A percentile compares a stretch with the other conserved stretches of the same genome.
These are phyloP conservation scores for Euphorbia celastroides DNA, from an alignment of 441 rosid species.

Conservation along the genomic window DNA sequence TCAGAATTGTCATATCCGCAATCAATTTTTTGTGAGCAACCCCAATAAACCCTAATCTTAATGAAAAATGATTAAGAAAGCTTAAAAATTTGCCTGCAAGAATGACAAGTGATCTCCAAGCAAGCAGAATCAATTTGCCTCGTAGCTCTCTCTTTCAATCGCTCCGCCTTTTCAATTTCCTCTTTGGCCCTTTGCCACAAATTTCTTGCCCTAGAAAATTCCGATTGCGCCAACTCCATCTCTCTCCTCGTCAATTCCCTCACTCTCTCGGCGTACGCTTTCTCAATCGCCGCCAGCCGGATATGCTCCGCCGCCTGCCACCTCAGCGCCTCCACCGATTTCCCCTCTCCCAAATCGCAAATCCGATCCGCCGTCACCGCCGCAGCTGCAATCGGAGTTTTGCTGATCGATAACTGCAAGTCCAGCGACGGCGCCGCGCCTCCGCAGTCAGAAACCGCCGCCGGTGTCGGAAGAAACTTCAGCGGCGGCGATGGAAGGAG, in stretches of 20 bases:
- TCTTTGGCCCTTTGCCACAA: slow-evolving; percentile 88
- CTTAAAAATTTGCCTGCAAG: slow-evolving; percentile 91
- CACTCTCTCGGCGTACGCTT: slow-evolving; percentile 88
- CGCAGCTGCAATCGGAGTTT: slow-evolving; percentile 56
- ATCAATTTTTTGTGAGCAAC: too few relatives aligned
- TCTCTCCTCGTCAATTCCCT: slow-evolving; percentile 83
- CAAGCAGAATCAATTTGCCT: slow-evolving; percentile 59
- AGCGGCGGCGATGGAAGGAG: slow-evolving; percentile 47
- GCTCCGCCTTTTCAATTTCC: slow-evolving; percentile 77
- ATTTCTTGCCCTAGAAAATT: slow-evolving; percentile 70
- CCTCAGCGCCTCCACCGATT: slow-evolving; percentile 53
- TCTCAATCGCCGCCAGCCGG: slow-evolving; percentile 69
- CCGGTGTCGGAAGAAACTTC: slow-evolving; percentile 18
- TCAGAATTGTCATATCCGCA: too few relatives aligned
- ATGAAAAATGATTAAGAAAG: slow-evolving; percentile 24
- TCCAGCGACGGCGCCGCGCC: slow-evolving; percentile 53
- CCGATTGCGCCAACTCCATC: slow-evolving; percentile 90
- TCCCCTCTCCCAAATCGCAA: slow-evolving; percentile 24
- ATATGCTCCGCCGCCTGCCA: slow-evolving; percentile 95
- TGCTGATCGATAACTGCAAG: slow-evolving; percentile 77
- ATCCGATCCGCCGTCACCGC: slow-evolving; percentile 24
- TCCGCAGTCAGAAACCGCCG: slow-evolving; percentile 23
- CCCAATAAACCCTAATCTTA: too few relatives aligned
- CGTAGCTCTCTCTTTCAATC: slow-evolving; percentile 69
- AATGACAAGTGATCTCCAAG: slow-evolving; percentile 95